phyloP scores from a whole-genome alignment of 148 eudicot genomes.

The Drosera capensis region DNA sequence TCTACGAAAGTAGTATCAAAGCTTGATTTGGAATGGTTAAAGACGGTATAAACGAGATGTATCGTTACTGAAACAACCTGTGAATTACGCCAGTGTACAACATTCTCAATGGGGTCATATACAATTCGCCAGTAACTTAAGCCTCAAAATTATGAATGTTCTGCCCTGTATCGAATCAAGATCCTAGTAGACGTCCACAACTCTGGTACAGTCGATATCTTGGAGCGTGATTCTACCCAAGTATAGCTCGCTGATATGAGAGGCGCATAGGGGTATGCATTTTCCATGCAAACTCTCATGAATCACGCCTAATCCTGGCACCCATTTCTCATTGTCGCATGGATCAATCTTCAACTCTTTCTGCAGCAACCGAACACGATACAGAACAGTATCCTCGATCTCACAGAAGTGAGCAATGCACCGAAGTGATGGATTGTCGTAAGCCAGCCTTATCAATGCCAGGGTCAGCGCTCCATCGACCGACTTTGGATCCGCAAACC shows the following conservation, averaged over 20 bases:
- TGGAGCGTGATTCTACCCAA: constrained; percentile 61
- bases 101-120: no score
- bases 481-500: constrained; percentile 71
- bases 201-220: constrained; percentile 55
- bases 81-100: no score
- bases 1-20: no score
- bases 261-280: constrained; percentile 55
- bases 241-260: constrained; percentile 54
- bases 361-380: constrained; percentile 49
- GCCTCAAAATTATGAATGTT: no score
- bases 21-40: no score
- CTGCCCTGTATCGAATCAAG: no score
- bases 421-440: constrained; percentile 37
- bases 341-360: constrained; percentile 23
- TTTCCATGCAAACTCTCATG: constrained; percentile 44
- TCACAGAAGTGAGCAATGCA: constrained; percentile 80
- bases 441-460: constrained; percentile 54
- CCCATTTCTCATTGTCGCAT: constrained; percentile 36
- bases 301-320: constrained; percentile 40
- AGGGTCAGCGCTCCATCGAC: constrained; percentile 60
- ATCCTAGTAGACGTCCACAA: constrained; percentile 33
- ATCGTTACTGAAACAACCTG: no score
- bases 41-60: no score
- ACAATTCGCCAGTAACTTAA: no score
- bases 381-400: constrained; percentile 41